A percentile compares a stretch with the other conserved stretches of the same genome.
These are phyloP conservation scores for Ambrosia hybrid DNA, from an alignment of 140 eudicot species.

Conservation along the genomic window DNA sequence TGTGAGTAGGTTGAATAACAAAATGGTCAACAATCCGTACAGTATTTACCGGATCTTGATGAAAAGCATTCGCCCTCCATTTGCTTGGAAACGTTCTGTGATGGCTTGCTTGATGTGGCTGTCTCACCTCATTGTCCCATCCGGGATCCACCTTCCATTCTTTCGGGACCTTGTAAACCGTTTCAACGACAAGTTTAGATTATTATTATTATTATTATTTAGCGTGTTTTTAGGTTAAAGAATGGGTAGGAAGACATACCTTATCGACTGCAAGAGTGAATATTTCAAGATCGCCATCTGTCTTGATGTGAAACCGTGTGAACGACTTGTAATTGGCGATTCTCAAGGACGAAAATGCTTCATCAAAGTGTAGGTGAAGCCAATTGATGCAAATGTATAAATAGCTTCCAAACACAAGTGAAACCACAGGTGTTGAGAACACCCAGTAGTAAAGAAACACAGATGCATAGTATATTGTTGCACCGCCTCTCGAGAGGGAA, in stretches of 20 bases:
- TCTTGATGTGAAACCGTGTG: slow-evolving; percentile 82
- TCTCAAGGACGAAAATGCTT: slow-evolving; percentile 93
- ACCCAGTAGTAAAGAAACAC: slow-evolving; percentile 96
- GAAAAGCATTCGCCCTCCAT: slow-evolving; percentile 73
- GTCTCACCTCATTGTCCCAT: slow-evolving; percentile 82
- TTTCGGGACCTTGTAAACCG: slow-evolving; percentile 66
- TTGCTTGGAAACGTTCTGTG: slow-evolving; percentile 77
- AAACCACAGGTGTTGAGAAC: slow-evolving; percentile 91
- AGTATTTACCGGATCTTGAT: slow-evolving; percentile 83
- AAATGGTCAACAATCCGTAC: slow-evolving; percentile 86
- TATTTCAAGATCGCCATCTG: slow-evolving; percentile 80
- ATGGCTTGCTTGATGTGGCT: slow-evolving; percentile 53
- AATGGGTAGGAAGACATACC: slow-evolving; percentile 34
- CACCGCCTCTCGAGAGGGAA: slow-evolving; percentile 84
- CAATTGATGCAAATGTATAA: slow-evolving; percentile 92
- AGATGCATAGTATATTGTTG: slow-evolving; percentile 82
- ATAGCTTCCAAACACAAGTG: slow-evolving; percentile 93
- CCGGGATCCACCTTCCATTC: slow-evolving; percentile 97
- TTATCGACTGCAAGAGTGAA: slow-evolving; percentile 94
- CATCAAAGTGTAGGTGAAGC: slow-evolving; percentile 95
- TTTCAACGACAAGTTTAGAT: not conserved
- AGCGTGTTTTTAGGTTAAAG: not conserved
- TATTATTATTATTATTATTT: not conserved
- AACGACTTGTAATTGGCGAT: slow-evolving; percentile 96
- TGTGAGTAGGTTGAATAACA: slow-evolving; percentile 50